phyloP scores from a whole-genome alignment of 2,329 filamentous ascomycete genomes.

The Talaromyces sp. region DNA sequence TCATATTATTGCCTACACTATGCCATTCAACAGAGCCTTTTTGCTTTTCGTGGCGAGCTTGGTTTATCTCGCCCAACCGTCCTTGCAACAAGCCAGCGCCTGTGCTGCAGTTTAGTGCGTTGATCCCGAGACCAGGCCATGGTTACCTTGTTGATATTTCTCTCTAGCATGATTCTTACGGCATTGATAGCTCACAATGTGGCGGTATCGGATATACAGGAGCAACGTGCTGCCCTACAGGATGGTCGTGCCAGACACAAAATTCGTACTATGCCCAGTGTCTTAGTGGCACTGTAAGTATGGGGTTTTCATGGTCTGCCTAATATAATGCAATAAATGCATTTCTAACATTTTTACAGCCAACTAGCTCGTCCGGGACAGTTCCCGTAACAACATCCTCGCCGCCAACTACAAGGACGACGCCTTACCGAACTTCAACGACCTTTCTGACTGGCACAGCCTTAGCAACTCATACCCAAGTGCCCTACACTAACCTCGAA shows the following conservation, averaged over 20 bases:
- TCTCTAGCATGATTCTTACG: background rate
- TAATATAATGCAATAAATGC: background rate
- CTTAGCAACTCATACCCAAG: slow-evolving; percentile 5
- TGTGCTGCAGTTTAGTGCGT: slow-evolving; percentile 1
- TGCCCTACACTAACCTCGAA: slow-evolving; percentile 6
- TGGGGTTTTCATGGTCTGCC: background rate
- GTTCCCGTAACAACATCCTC: background rate
- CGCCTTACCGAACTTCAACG: slow-evolving; percentile 4
- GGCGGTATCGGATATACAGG: slow-evolving; percentile 1
- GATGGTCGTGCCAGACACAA: slow-evolving; percentile 8
- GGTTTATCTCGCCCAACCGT: background rate
- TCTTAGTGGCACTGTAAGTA: slow-evolving; percentile 2
- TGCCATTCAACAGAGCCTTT: background rate
- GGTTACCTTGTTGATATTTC: background rate
- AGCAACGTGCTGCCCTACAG: slow-evolving; percentile 4
- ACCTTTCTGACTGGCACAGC: slow-evolving; percentile 1
- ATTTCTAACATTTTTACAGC: background rate
- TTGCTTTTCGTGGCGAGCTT: background rate
- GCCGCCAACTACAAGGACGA: background rate
- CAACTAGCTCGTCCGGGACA: background rate
- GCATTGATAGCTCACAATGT: slow-evolving; percentile 4
- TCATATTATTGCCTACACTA: background rate
- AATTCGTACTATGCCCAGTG: slow-evolving; percentile 6
- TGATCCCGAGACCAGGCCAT: no score
- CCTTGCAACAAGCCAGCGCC: background rate